Base-by-base conservation (phyloP, 495 filamentous ascomycete genomes). In the Bryoglossum gracile region DNA sequence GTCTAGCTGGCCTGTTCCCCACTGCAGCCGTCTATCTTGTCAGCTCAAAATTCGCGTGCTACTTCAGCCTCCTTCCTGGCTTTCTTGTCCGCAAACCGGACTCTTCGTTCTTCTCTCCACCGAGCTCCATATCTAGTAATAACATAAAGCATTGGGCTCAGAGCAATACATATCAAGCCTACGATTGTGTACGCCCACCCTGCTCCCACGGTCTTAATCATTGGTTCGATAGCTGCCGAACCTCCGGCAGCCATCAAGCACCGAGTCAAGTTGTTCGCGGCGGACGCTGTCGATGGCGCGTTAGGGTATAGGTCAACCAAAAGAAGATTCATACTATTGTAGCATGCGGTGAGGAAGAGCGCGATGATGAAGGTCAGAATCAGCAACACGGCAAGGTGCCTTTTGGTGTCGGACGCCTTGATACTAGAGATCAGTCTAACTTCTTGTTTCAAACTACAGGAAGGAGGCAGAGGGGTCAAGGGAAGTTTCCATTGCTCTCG, bases 241-340 rank as follows among this genome's bases (percentile, higher is more conserved):
- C 14, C 43, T 1, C 17, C 45, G 3, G 34, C 51, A 16, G 44
- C 33, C 3, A 54, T 8, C 5, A 13, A 38, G 11, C 16, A 30
- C 18, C 44, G 37, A 10, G 24, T 17, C 51, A 48, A 48, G 24
- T 44, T 54, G 21, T 13, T 17, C 28, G 51, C 22, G 9, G 51
- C 22, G 8, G 23, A 4, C 3, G 26, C 51, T 8, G 23, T 49
- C 4, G 14, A 36, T 22, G 51, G 44, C 46, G 59, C 65, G n/a
- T 54, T 51, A 1, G 57, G 59, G n/a, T 62, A 56, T 8, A 64
- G 43, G 36, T 67, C 64, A 3, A 57, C 55, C 40, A 67, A 52
- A 17, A 67, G 50, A 2, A 55, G 60, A 19, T 25, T 71, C 11
- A 48, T 14, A 3, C 25, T 19, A 10, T 2, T 6, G 14, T 36